Base-by-base conservation (phyloP, 2,329 filamentous ascomycete genomes). In the Scopulariopsis brevicaulis region DNA sequence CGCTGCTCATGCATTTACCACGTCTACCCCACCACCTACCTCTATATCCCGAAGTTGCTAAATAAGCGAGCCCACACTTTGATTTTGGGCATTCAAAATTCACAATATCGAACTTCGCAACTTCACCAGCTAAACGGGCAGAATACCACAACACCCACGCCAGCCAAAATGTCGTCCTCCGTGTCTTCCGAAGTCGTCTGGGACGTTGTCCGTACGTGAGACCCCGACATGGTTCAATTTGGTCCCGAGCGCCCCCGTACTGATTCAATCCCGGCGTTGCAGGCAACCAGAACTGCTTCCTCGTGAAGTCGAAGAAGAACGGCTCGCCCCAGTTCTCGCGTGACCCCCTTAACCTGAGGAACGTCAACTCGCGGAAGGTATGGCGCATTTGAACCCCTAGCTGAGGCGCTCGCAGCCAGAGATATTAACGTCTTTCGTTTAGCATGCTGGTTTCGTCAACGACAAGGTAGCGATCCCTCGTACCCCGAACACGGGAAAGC, bases 371-470 rank as follows among this genome's bases (percentile, higher is more conserved):
- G 68, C 88, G 90, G 80, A 97, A 96, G 86, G 90, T 94, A 77
- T 64, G 72, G 46, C 46, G 46, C 46, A 50, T 50, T 20, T 4
- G 22, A 50, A 22, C 5, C 5, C n/a, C 46, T 20, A 20, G 8
- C 3, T 2, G 20, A 8, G 24, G n/a, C 11, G 24, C 18, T 28
- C 4, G 18, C 14, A 22, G n/a, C 37, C 59, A 60, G 57, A 65
- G 73, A 79, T 70, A 79, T 65, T 59, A 34, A 55, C 52, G 51
- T n/a, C 24, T 58, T 50, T 37, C 24, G 58, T 63, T 62, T 71
- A 95, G 90, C 84, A 96, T 77, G 89, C 89, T 69, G 94, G 94
- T 71, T 95, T 91, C 77, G 85, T 90, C 76, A 96, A 96, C 81
- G 83, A 86, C 74, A 94, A 96, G 89, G 90, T 94, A 87, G 66